These are phyloP conservation scores for Macrotyloma uniflorum DNA, from an alignment of 306 rosid species.

Conservation along the genomic window DNA sequence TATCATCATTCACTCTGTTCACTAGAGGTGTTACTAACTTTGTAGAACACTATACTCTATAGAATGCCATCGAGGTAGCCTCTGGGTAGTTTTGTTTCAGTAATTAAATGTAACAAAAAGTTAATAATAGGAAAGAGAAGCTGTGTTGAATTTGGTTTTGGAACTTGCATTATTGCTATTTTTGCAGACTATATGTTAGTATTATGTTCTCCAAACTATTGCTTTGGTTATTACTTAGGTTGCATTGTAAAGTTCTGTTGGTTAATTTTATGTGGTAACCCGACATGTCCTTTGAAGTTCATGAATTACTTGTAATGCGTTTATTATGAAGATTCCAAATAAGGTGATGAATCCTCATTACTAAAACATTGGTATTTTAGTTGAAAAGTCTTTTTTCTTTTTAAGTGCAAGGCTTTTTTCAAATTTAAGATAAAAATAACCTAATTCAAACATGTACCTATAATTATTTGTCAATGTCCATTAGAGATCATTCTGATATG, in stretches of 20 bases:
- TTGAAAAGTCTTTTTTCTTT: background rate
- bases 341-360: background rate
- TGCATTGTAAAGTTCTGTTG: background rate
- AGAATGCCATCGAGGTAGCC: conserved; percentile 1
- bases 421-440: background rate
- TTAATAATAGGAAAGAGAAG: background rate
- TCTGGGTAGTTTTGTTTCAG: conserved; percentile 6
- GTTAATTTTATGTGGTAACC: background rate
- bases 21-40: background rate
- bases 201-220: background rate
- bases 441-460: background rate
- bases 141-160: background rate
- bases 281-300: background rate
- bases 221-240: background rate
- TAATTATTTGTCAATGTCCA: background rate
- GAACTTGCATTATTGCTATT: background rate
- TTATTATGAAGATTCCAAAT: background rate
- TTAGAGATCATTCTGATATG: background rate
- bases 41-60: background rate
- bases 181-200: background rate
- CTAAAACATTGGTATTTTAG: background rate
- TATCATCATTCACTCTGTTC: background rate
- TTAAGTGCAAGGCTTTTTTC: background rate
- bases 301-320: background rate
- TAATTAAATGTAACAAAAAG: background rate